A percentile compares a stretch with the other conserved stretches of the same genome.
phyloP scores from a whole-genome alignment of 108 stramenopile genomes.

The Fistulifera pelliculosa region DNA sequence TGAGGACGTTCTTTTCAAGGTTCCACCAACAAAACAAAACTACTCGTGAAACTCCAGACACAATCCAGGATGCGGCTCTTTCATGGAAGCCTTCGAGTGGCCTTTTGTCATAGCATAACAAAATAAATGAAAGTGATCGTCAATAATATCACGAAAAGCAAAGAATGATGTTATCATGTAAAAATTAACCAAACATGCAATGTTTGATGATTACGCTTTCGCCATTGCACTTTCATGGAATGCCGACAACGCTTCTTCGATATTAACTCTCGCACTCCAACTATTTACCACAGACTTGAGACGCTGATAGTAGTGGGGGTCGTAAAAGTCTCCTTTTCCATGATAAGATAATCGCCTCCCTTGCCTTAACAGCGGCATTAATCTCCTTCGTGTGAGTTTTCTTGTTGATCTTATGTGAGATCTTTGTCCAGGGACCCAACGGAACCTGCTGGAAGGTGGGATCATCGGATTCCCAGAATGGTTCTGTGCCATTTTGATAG shows the following conservation, averaged over 20 bases:
- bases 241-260: constrained; percentile 3
- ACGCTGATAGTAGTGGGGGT: constrained; percentile 13
- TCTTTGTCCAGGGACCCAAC: constrained; percentile 7
- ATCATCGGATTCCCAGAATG: constrained; percentile 13
- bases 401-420: constrained; percentile 11
- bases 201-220: too few relatives aligned
- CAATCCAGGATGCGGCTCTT: too few relatives aligned
- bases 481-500: constrained; percentile 16
- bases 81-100: too few relatives aligned
- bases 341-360: constrained; percentile 26
- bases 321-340: constrained; percentile 23
- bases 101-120: too few relatives aligned
- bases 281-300: constrained; percentile 18
- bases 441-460: constrained; percentile 14
- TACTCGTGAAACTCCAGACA: too few relatives aligned
- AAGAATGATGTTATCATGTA: too few relatives aligned
- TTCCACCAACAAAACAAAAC: too few relatives aligned
- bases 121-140: too few relatives aligned
- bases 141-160: too few relatives aligned
- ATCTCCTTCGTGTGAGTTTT: constrained; percentile 11
- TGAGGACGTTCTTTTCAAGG: too few relatives aligned
- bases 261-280: constrained; percentile 6
- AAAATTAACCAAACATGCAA: too few relatives aligned
- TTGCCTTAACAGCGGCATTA: constrained; percentile 4
- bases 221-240: too few relatives aligned